These are phyloP conservation scores for Clonostachys rhizophaga DNA, from an alignment of 2,329 filamentous ascomycete species.

Conservation along the genomic window DNA sequence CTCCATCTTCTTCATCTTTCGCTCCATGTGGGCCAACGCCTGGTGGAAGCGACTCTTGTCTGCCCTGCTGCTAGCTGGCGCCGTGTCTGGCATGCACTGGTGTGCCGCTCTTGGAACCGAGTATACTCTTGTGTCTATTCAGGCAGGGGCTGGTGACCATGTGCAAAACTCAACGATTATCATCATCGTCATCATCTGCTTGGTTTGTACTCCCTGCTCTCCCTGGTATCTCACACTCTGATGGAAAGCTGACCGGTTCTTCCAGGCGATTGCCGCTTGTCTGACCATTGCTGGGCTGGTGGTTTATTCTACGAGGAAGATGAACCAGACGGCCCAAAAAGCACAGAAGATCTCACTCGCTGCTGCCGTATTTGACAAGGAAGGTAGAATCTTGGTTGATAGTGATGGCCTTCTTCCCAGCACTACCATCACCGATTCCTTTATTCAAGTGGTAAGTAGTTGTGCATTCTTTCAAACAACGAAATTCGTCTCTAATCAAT, in stretches of 20 bases:
- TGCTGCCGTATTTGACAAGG: constrained; percentile 62
- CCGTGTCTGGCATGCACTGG: constrained; percentile 87
- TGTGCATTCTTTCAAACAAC: no score
- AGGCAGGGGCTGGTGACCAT: constrained; percentile 22
- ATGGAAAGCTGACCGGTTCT: no score
- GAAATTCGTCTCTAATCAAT: no score
- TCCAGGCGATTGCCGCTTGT: constrained; percentile 57
- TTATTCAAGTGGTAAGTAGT: constrained; percentile 43
- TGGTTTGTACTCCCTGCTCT: constrained; percentile 42
- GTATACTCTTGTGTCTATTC: constrained; percentile 52
- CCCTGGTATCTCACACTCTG: no score
- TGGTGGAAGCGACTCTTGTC: constrained; percentile 72
- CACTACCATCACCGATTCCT: constrained; percentile 74
- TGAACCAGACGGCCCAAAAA: constrained; percentile 48
- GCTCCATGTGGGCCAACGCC: constrained; percentile 72
- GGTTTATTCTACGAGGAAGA: constrained; percentile 46
- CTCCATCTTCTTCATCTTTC: constrained; percentile 72
- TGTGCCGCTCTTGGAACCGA: constrained; percentile 67
- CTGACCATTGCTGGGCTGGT: constrained; percentile 52
- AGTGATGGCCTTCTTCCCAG: constrained; percentile 66
- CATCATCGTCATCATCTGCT: constrained; percentile 67
- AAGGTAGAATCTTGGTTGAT: constrained; percentile 64
- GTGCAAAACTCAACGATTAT: constrained; percentile 53
- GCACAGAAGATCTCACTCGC: constrained; percentile 57
- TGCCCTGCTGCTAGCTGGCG: constrained; percentile 63